These are phyloP conservation scores for Penicillium pulvis DNA, from an alignment of 495 filamentous ascomycete genomes.

Conservation along the genomic window DNA sequence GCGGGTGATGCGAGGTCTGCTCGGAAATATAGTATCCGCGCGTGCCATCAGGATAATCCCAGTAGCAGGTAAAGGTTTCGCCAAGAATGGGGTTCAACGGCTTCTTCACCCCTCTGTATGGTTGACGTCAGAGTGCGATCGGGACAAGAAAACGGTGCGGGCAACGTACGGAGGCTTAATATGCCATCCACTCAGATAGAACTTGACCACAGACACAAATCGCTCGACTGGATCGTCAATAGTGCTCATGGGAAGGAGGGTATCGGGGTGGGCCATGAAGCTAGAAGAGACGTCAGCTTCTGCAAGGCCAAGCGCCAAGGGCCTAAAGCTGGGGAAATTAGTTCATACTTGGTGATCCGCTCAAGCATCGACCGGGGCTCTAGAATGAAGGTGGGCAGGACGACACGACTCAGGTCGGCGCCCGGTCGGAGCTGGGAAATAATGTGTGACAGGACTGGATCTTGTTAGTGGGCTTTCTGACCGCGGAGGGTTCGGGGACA, in stretches of 20 bases:
- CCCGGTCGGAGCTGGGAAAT: slow-evolving; percentile 96
- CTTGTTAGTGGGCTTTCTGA: slow-evolving; percentile 1
- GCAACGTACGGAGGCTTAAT: slow-evolving; percentile 88
- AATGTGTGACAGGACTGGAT: slow-evolving; percentile 86
- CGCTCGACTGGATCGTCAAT: slow-evolving; percentile 89
- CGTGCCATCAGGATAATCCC: slow-evolving; percentile 87
- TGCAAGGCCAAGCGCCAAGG: background rate
- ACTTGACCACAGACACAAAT: slow-evolving; percentile 94
- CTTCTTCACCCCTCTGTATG: slow-evolving; percentile 89
- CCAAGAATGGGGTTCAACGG: slow-evolving; percentile 96
- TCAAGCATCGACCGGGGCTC: slow-evolving; percentile 98
- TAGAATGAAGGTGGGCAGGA: slow-evolving; percentile 95
- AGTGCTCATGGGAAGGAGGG: slow-evolving; percentile 79
- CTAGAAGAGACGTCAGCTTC: slow-evolving; percentile 42
- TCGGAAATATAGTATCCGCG: slow-evolving; percentile 94
- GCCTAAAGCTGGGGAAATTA: background rate
- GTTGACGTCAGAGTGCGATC: slow-evolving; percentile 11
- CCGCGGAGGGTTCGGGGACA: slow-evolving; percentile 2
- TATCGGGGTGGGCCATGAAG: slow-evolving; percentile 99
- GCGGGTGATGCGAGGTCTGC: slow-evolving; percentile 95
- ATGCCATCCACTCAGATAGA: slow-evolving; percentile 98
- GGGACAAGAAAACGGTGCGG: slow-evolving; percentile 5
- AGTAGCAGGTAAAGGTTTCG: slow-evolving; percentile 92
- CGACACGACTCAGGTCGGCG: slow-evolving; percentile 91
- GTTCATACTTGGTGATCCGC: slow-evolving; percentile 89